These are phyloP conservation scores for Lathyrus aphaca DNA, from an alignment of 306 rosid species.

Conservation along the genomic window DNA sequence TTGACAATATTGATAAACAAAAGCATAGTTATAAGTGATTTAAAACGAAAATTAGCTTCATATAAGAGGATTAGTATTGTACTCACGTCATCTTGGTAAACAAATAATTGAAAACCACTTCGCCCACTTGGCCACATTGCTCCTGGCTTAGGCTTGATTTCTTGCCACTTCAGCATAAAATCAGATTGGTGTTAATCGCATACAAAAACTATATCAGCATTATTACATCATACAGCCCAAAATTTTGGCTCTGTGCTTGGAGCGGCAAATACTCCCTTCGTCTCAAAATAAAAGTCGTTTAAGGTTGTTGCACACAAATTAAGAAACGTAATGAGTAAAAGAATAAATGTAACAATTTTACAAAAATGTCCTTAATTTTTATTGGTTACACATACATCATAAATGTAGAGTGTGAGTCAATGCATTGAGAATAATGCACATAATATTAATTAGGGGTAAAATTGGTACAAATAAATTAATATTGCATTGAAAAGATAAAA, in stretches of 20 bases:
- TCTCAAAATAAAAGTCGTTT: too few species aligned
- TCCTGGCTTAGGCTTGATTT: slow-evolving; percentile 92
- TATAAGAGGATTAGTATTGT: slow-evolving; percentile 36
- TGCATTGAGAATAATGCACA: too few species aligned
- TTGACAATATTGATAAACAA: slow-evolving; percentile 19
- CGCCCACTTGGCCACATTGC: slow-evolving; percentile 97
- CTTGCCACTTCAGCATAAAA: slow-evolving; percentile 84
- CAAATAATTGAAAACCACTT: slow-evolving; percentile 94
- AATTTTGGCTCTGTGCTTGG: slow-evolving; percentile 4
- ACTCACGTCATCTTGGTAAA: slow-evolving; percentile 88
- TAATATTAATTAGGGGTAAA: too few species aligned
- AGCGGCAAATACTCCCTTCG: slow-evolving; percentile 16
- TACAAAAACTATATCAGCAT: slow-evolving; percentile 5
- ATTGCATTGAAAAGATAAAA: too few species aligned
- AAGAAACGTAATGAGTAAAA: too few species aligned
- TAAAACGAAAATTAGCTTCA: slow-evolving; percentile 31
- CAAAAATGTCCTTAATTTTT: too few species aligned
- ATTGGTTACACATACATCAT: too few species aligned
- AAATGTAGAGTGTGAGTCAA: too few species aligned
- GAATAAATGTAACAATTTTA: too few species aligned
- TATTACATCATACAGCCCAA: slow-evolving; percentile 17
- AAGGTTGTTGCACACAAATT: too few species aligned
- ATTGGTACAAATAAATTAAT: too few species aligned
- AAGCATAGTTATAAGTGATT: slow-evolving; percentile 21
- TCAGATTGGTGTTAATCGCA: slow-evolving; percentile 30